These are phyloP conservation scores for Tulasnella sp. DNA, from an alignment of 768 basidiomycete genomes.

Conservation along the genomic window DNA sequence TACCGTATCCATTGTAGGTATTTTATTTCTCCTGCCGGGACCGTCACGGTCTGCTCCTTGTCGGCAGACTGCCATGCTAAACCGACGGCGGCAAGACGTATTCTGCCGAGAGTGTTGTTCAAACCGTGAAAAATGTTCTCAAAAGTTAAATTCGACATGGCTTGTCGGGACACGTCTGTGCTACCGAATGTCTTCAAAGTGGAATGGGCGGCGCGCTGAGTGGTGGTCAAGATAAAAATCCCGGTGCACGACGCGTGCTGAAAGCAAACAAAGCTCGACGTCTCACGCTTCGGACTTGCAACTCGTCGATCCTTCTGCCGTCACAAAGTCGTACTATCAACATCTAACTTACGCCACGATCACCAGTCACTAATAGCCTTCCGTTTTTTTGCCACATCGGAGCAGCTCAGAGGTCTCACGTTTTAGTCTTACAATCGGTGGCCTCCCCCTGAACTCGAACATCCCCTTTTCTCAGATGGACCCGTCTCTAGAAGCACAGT, in stretches of 20 bases:
- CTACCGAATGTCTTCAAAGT: background rate
- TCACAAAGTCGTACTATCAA: background rate
- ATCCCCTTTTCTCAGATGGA: slow-evolving; percentile 47
- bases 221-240: slow-evolving; percentile 26
- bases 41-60: slow-evolving; percentile 63
- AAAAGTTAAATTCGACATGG: slow-evolving; percentile 72
- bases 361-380: background rate
- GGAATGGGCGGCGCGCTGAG: background rate
- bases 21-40: slow-evolving; percentile 75
- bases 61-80: slow-evolving; percentile 83
- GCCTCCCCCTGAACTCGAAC: background rate
- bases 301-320: background rate
- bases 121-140: slow-evolving; percentile 82
- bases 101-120: slow-evolving; percentile 71
- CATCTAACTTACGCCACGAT: slow-evolving; percentile 2
- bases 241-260: slow-evolving; percentile 18
- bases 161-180: too few species aligned
- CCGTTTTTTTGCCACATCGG: background rate
- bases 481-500: slow-evolving; percentile 60
- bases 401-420: background rate
- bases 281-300: background rate
- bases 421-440: background rate
- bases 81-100: slow-evolving; percentile 86
- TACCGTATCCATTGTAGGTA: slow-evolving; percentile 85
- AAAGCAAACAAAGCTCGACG: slow-evolving; percentile 7